Percentiles rank a stretch among this genome's conserved stretches.
phyloP scores from a whole-genome alignment of 345 rosid genomes.

The Cardiospermum halicacabum region DNA sequence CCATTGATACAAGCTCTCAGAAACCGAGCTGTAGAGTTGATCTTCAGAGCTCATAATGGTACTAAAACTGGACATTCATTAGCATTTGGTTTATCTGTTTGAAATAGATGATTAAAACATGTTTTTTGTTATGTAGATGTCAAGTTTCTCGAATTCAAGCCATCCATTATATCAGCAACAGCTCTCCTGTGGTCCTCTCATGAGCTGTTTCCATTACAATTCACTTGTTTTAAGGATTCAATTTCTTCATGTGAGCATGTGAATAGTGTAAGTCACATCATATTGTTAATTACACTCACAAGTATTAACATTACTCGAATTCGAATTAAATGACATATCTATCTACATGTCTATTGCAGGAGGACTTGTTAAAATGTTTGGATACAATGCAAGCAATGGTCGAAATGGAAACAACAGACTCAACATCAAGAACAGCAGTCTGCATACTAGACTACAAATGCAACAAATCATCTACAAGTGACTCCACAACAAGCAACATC shows the following conservation, averaged over 20 bases:
- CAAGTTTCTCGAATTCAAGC: slow-evolving; percentile 50
- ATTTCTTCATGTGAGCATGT: slow-evolving; percentile 30
- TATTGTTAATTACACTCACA: neutral
- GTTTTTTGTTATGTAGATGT: slow-evolving; percentile 36
- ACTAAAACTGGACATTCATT: neutral
- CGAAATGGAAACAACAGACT: slow-evolving; percentile 25
- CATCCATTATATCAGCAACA: slow-evolving; percentile 60
- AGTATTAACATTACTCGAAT: neutral
- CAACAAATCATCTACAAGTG: slow-evolving; percentile 33
- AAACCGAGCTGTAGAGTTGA: slow-evolving; percentile 41
- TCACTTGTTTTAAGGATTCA: slow-evolving; percentile 32
- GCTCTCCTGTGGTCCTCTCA: slow-evolving; percentile 47
- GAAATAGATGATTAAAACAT: slow-evolving; percentile 1
- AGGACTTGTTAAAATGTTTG: slow-evolving; percentile 35
- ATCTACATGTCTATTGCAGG: slow-evolving; percentile 34
- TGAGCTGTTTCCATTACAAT: slow-evolving; percentile 51
- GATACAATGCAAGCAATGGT: slow-evolving; percentile 37
- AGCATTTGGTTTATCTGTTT: too few species aligned
- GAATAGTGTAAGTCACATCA: slow-evolving; percentile 35
- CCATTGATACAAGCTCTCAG: slow-evolving; percentile 38
- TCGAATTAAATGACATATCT: neutral
- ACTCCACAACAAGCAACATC: slow-evolving; percentile 11
- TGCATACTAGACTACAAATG: slow-evolving; percentile 40
- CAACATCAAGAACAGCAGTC: slow-evolving; percentile 40
- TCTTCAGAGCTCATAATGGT: slow-evolving; percentile 54